phyloP scores from a whole-genome alignment of 169 alveolate genomes.

The Eimeria necatrix region DNA sequence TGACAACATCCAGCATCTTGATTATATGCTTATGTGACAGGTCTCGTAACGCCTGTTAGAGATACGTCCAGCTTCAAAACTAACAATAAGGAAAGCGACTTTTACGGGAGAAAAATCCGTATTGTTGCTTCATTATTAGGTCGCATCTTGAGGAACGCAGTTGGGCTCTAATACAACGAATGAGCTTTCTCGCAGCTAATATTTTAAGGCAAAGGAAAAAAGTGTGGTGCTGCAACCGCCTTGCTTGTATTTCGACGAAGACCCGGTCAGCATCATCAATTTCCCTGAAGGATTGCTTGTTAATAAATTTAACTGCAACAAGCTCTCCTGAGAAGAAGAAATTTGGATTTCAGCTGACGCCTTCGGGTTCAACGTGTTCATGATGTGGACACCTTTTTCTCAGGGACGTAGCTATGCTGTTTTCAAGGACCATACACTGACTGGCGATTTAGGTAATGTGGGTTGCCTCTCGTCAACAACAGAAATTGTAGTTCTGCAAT shows the following conservation, averaged over 20 bases:
- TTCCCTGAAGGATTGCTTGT: conserved; percentile 68
- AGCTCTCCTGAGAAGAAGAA: conserved; percentile 33
- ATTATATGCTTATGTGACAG: conserved; percentile 79
- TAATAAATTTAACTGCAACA: conserved; percentile 76
- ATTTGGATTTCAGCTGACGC: not conserved
- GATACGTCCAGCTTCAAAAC: not conserved
- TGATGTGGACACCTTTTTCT: too few relatives aligned
- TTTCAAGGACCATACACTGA: not conserved
- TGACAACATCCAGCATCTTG: conserved; percentile 80
- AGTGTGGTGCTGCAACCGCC: not conserved
- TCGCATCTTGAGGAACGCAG: not conserved
- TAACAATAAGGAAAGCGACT: not conserved
- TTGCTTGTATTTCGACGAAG: conserved; percentile 80
- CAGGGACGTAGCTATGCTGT: not conserved
- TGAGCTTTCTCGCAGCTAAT: too few relatives aligned
- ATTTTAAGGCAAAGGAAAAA: too few relatives aligned
- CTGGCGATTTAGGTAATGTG: too few relatives aligned
- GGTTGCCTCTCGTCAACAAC: too few relatives aligned
- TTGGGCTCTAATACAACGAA: not conserved
- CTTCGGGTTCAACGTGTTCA: too few relatives aligned
- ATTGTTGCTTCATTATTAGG: not conserved
- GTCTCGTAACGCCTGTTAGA: conserved; percentile 77
- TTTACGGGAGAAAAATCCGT: not conserved
- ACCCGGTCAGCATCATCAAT: conserved; percentile 79
- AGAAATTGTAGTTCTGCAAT: too few relatives aligned